These are phyloP conservation scores for Suhomyces coccinellae DNA, from an alignment of 1,139 yeast species.

Conservation along the genomic window DNA sequence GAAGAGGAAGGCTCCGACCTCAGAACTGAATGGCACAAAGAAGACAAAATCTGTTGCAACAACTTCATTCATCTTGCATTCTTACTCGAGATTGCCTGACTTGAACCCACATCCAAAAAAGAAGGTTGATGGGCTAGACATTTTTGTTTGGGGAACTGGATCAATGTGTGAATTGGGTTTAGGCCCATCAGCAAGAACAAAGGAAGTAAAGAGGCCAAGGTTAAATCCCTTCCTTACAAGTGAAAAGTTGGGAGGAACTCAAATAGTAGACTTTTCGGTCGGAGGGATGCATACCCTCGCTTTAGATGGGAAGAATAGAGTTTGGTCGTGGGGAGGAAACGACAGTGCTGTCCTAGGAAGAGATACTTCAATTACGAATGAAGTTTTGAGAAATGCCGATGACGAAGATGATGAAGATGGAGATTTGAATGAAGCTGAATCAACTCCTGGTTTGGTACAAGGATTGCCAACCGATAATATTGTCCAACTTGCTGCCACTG, in stretches of 20 bases:
- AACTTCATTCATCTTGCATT: constrained; percentile 47
- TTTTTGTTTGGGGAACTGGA: constrained; percentile 95
- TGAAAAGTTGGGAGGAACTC: constrained; percentile 52
- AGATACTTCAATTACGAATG: constrained; percentile 65
- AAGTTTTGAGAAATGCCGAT: constrained; percentile 64
- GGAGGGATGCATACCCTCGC: constrained; percentile 97
- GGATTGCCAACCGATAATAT: constrained; percentile 59
- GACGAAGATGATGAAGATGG: constrained; percentile 69
- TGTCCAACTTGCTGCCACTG: constrained; percentile 90
- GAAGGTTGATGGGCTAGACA: constrained; percentile 56
- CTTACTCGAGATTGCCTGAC: constrained; percentile 49
- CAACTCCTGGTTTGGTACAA: constrained; percentile 80
- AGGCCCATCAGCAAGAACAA: constrained; percentile 84
- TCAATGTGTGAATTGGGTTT: constrained; percentile 96
- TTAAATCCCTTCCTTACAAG: constrained; percentile 71
- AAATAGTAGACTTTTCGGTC: constrained; percentile 78
- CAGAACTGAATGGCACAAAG: constrained; percentile 24
- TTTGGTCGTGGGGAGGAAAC: constrained; percentile 98
- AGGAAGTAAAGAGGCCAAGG: constrained; percentile 94
- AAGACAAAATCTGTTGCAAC: constrained; percentile 35
- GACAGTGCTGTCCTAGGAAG: constrained; percentile 94
- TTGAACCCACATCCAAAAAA: constrained; percentile 41
- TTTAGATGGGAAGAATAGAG: constrained; percentile 64
- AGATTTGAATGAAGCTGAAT: constrained; percentile 81
- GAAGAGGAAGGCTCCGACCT: constrained; percentile 30